Percentiles rank a stretch among this genome's conserved stretches.
phyloP scores from a whole-genome alignment of 2,329 filamentous ascomycete species.

The Geosmithia flava region DNA sequence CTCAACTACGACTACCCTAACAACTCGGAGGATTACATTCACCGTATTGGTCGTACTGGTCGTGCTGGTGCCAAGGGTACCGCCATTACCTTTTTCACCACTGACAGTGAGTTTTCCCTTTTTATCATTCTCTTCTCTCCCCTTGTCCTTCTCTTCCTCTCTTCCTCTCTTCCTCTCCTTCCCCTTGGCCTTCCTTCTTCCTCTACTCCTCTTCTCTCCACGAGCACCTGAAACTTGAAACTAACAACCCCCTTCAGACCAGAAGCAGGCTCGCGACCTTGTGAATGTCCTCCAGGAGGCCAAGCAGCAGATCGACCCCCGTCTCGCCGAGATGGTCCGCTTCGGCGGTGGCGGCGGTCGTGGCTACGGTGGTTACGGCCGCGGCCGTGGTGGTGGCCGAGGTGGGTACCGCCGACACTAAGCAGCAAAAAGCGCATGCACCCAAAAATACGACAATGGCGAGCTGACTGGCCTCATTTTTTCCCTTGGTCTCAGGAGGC shows the following conservation, averaged over 20 bases:
- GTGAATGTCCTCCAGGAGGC: conserved; percentile 86
- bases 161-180: no score
- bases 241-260: conserved; percentile 45
- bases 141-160: not conserved
- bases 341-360: conserved; percentile 77
- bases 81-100: conserved; percentile 96
- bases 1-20: conserved; percentile 99
- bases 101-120: conserved; percentile 73
- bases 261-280: conserved; percentile 94
- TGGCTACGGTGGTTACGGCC: conserved; percentile 59
- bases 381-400: conserved; percentile 43
- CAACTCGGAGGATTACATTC: conserved; percentile 97
- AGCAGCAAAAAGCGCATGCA: conserved; percentile 6
- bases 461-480: conserved; percentile 18
- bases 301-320: conserved; percentile 95
- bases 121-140: not conserved
- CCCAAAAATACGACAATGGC: conserved; percentile 8
- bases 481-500: conserved; percentile 11
- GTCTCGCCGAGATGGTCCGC: conserved; percentile 89
- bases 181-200: not conserved
- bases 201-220: not conserved
- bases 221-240: not conserved
- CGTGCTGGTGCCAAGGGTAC: conserved; percentile 91
- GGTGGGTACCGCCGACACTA: conserved; percentile 28
- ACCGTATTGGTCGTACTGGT: conserved; percentile 91